phyloP scores from a whole-genome alignment of 345 rosid species.

The Salix dunnii region DNA sequence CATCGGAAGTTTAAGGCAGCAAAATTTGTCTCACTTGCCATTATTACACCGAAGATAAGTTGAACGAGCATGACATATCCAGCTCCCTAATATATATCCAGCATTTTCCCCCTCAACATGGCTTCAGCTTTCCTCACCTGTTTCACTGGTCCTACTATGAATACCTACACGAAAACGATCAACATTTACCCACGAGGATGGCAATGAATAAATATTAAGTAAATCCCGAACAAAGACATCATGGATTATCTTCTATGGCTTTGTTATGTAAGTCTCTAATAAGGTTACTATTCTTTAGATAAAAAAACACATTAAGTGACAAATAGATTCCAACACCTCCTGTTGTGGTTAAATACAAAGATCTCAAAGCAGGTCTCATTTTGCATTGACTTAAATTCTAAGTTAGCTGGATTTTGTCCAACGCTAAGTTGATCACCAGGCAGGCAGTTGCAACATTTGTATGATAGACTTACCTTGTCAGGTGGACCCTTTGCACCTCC shows the following conservation, averaged over 20 bases:
- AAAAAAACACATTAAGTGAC: background rate
- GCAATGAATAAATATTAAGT: background rate
- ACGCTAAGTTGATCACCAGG: background rate
- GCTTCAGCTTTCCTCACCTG: conserved; percentile 96
- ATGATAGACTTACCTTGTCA: conserved; percentile 61
- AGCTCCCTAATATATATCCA: conserved; percentile 33
- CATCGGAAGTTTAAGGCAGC: background rate
- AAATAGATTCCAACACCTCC: background rate
- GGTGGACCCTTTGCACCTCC: conserved; percentile 92
- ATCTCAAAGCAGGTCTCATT: background rate
- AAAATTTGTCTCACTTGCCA: background rate
- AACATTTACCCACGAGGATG: background rate
- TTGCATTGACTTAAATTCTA: background rate
- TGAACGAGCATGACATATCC: background rate
- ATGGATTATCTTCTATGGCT: background rate
- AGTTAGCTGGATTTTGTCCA: background rate
- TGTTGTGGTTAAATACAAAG: background rate
- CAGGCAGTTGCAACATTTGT: background rate
- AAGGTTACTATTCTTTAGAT: background rate
- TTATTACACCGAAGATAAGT: conserved; percentile 4
- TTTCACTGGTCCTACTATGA: conserved; percentile 75
- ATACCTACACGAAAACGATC: conserved; percentile 43
- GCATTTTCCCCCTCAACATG: conserved; percentile 82
- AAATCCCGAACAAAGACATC: background rate
- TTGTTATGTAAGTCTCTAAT: background rate